phyloP scores from a whole-genome alignment of 805 yeast genomes.

The Wilhelminamyces savonicus region DNA sequence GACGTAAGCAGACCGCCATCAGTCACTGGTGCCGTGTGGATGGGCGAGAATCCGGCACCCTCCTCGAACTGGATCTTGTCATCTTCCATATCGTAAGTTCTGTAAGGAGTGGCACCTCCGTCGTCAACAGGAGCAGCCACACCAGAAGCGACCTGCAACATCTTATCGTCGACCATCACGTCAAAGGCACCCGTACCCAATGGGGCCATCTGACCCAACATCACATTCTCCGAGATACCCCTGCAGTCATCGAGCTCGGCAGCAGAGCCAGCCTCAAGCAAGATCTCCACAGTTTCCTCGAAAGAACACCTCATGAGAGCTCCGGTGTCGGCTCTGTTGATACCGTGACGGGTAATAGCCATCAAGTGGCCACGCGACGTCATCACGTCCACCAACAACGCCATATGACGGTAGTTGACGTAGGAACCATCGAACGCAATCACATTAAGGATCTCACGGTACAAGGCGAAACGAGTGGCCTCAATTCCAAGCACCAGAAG shows the following conservation, averaged over 20 bases:
- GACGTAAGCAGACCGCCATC: slow-evolving; percentile 83
- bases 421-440: slow-evolving; percentile 99
- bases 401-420: slow-evolving; percentile 98
- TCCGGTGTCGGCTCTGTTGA: slow-evolving; percentile 97
- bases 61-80: slow-evolving; percentile 59
- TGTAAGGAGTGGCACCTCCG: slow-evolving; percentile 92
- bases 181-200: slow-evolving; percentile 98
- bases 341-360: slow-evolving; percentile 99
- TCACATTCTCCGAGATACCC: slow-evolving; percentile 97
- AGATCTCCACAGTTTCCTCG: slow-evolving; percentile 97
- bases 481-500: slow-evolving; percentile 95
- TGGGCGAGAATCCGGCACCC: slow-evolving; percentile 87
- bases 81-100: slow-evolving; percentile 55
- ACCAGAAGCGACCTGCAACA: slow-evolving; percentile 58
- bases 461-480: slow-evolving; percentile 93
- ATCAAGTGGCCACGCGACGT: slow-evolving; percentile 96
- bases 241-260: slow-evolving; percentile 98
- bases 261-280: slow-evolving; percentile 96
- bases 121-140: slow-evolving; percentile 33
- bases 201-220: slow-evolving; percentile 97
- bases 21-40: slow-evolving; percentile 79
- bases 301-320: slow-evolving; percentile 99
- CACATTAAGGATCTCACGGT: slow-evolving; percentile 91
- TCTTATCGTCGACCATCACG: slow-evolving; percentile 86
- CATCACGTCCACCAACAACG: slow-evolving; percentile 95